phyloP scores from a whole-genome alignment of 2,329 filamentous ascomycete genomes.

The Lasiodiplodia sp. region DNA sequence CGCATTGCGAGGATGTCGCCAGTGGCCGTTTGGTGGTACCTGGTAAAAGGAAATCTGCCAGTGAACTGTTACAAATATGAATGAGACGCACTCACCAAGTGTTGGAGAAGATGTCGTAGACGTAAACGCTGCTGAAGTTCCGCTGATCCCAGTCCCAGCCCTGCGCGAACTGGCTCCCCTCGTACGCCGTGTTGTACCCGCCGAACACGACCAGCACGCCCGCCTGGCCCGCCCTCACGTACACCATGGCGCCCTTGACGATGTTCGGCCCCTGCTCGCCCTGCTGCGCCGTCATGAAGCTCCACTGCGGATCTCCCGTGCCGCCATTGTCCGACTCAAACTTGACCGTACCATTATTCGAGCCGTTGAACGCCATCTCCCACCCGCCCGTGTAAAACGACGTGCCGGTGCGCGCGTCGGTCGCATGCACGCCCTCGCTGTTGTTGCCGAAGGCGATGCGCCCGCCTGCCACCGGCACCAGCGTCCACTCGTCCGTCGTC shows the following conservation, averaged over 20 bases:
- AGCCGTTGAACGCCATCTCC: slow-evolving; percentile 7
- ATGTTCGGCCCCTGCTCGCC: slow-evolving; percentile 1
- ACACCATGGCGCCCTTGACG: slow-evolving; percentile 25
- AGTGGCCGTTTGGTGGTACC: slow-evolving; percentile 11
- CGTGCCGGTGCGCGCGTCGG: not conserved
- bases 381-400: slow-evolving; percentile 21
- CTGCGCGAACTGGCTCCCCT: not conserved
- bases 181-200: slow-evolving; percentile 11
- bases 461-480: slow-evolving; percentile 1
- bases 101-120: slow-evolving; percentile 18
- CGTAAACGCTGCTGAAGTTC: not conserved
- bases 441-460: slow-evolving; percentile 9
- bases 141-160: slow-evolving; percentile 17
- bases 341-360: slow-evolving; percentile 4
- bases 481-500: not conserved
- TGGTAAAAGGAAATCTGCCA: too few species aligned
- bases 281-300: not conserved
- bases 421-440: slow-evolving; percentile 5
- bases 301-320: not conserved
- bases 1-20: slow-evolving; percentile 21
- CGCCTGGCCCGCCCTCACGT: not conserved
- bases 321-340: not conserved
- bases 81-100: not conserved
- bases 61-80: too few species aligned
- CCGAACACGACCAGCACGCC: slow-evolving; percentile 18